Evolutionary conservation across 257 asterid species (phyloP), one percentile per base, ranked within the genome.

Genomic region (Rehmannia glutinosa): DNA sequence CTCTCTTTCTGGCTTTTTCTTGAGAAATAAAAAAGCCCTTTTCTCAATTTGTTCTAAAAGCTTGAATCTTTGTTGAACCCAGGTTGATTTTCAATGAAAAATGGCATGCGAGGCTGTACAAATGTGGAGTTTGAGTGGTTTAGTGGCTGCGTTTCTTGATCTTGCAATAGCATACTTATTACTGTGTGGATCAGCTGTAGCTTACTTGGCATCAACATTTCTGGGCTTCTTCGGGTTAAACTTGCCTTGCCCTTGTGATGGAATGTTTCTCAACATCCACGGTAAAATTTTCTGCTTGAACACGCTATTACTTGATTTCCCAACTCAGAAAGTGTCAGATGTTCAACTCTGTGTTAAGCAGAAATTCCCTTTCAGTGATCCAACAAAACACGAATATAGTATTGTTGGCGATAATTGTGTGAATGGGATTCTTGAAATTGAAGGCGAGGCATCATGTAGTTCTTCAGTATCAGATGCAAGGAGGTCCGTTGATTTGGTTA

Each of bases 211-310:
- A 0, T 78, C 92, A 13, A 87, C 76, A 47, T 81, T 91, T 77
- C 85, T 94, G 63, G 95, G 78, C 9, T 64, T 88, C 57, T 81
- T 87, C 21, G 95, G 97, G 32, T 68, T 94, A 56, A 50, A 55
- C 63, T 82, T 94, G 66, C 96, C 95, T 8, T 90, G 95, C 73
- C 96, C 92, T 64, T 91, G 96, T 78, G 75, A 81, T 75, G 95
- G 83, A 2, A 25, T 82, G 19, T 79, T 83, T 38, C 73, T 75
- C 52, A 68, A 56, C 75, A 52, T 55, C 47, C 80, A 77, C 55
- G 59, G 68, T 58, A 68, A 66, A 25, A 68, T 69, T 61, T 52
- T 78, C 13, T 88, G 95, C 76, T 72, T 87, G 36, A 82, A 82
- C 47, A 83, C 78, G 64, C 68, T 94, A 1, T 80, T 94, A 55